Percentiles rank a stretch among this genome's conserved stretches.
phyloP scores from a whole-genome alignment of 2,329 filamentous ascomycete species.

The Coleophoma cylindrospora region DNA sequence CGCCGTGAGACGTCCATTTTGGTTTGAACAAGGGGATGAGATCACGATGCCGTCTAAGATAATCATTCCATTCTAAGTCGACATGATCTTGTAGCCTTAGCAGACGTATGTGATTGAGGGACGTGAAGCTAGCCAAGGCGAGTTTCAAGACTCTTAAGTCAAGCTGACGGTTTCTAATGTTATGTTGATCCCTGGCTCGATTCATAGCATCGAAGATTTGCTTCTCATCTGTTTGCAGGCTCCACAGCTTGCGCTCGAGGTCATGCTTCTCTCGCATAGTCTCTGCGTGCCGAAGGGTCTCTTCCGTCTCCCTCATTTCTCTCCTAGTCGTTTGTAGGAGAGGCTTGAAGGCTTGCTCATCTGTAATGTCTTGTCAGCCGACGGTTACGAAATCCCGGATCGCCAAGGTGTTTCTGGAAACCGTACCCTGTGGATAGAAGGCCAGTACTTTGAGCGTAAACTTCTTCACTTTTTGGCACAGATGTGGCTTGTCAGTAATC shows the following conservation, averaged over 20 bases:
- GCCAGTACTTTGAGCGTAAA: conserved; percentile 56
- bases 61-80: conserved; percentile 47
- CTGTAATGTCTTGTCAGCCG: neutral
- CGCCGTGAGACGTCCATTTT: conserved; percentile 56
- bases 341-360: neutral
- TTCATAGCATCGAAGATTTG: conserved; percentile 12
- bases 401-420: neutral
- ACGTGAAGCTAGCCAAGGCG: conserved; percentile 42
- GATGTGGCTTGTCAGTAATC: conserved; percentile 40
- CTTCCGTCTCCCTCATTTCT: too few relatives aligned
- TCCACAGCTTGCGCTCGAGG: neutral
- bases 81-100: conserved; percentile 55
- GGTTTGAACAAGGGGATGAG: conserved; percentile 38
- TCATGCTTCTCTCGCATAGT: neutral
- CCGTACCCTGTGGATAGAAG: conserved; percentile 48
- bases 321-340: neutral
- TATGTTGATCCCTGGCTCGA: conserved; percentile 17
- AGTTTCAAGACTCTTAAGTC: conserved; percentile 14
- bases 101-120: conserved; percentile 60
- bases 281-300: neutral
- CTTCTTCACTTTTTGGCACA: conserved; percentile 48
- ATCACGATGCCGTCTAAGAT: conserved; percentile 41
- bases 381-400: neutral
- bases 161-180: conserved; percentile 13
- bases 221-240: conserved; percentile 7